Base-by-base conservation (phyloP, 179 eudicot species). In the Beta macrorhiza region DNA sequence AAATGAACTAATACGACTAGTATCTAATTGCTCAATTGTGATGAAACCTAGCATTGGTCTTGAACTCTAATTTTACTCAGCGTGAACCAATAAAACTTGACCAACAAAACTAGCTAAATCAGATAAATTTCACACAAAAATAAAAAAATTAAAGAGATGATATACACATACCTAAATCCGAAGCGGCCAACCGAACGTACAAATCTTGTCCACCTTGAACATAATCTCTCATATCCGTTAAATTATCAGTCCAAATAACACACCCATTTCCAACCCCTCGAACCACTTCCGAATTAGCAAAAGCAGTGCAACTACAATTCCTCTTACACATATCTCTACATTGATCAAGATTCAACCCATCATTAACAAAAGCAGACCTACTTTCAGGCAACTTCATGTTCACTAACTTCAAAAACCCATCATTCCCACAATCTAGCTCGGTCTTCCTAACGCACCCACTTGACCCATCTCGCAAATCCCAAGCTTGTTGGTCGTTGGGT, bases 121-220 rank as follows among this genome's bases (percentile, higher is more conserved):
- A 62, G 17, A 64, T 37, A 37, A 49, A 6, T 49, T 49, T 5
- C 53, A 32, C 3, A 53, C 3, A 17, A 19, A 12, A 19, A 19
- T 7, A 20, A 19, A 57, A 1, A 0, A 56, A 25, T 49, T 8
- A 19, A 5, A 1, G 12, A 44, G 5, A 44, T 29, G 42, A 2
- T 25, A 11, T 3, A 70, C 14, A 84, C 93, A 1, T 91, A 93
- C 98, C 94, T 77, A 80, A 76, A 83, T 88, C 93, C 32, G 92
- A 83, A 67, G 89, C 88, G 1, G 96, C 81, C 3, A 89, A 79
- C 20, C 92, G 87, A 6, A 91, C 68, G 61, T 86, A 93, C 15
- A 94, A 83, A 74, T 87, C 89, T 56, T 93, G 94, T 7, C 98
- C 98, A 5, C 97, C 97, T 64, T 89, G 83, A 7, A 86, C 88